A percentile compares a stretch with the other conserved stretches of the same genome.
These are phyloP conservation scores for Brassica rapa DNA, from an alignment of 345 rosid species.

Conservation along the genomic window DNA sequence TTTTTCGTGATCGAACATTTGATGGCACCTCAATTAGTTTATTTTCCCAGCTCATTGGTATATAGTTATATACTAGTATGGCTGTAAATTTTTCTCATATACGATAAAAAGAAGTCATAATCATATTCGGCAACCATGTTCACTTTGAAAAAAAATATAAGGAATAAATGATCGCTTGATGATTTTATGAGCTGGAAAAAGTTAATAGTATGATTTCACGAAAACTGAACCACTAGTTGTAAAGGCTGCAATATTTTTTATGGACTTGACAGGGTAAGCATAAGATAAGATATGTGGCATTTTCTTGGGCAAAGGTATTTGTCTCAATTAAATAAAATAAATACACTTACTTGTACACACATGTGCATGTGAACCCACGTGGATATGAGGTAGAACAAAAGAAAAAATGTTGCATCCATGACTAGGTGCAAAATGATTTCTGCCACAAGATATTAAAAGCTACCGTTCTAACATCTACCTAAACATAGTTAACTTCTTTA, in stretches of 20 bases:
- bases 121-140: conserved; percentile 29
- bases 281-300: conserved; percentile 26
- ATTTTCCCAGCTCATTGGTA: conserved; percentile 17
- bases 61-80: neutral
- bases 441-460: conserved; percentile 13
- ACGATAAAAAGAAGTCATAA: neutral
- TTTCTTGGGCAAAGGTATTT: conserved; percentile 28
- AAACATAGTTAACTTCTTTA: neutral
- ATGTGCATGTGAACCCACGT: conserved; percentile 37
- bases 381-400: conserved; percentile 15
- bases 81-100: neutral
- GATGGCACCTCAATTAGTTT: conserved; percentile 5
- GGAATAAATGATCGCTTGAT: neutral
- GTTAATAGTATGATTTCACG: neutral
- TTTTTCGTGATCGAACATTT: neutral
- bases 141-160: conserved; percentile 9
- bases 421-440: conserved; percentile 18
- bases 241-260: conserved; percentile 11
- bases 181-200: conserved; percentile 36
- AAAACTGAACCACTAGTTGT: conserved; percentile 31
- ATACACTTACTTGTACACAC: neutral
- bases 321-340: conserved; percentile 15
- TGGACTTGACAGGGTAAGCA: conserved; percentile 38
- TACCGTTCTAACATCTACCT: conserved; percentile 13
- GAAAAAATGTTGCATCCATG: conserved; percentile 17